phyloP scores from a whole-genome alignment of 2,329 filamentous ascomycete genomes.

The Sphaerulina vaccinii region DNA sequence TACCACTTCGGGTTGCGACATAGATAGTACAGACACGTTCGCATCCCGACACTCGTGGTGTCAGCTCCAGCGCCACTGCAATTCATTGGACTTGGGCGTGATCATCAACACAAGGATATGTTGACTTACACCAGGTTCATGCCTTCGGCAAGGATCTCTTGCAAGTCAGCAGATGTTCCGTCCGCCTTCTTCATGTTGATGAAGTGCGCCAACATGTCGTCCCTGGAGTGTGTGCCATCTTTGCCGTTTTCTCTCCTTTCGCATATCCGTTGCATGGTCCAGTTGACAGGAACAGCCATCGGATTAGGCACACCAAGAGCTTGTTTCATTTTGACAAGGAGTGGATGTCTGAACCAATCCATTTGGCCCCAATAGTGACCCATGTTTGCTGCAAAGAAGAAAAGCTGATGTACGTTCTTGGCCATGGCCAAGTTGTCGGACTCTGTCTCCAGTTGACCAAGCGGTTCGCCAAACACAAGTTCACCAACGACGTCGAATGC shows the following conservation, averaged over 20 bases:
- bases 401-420: constrained; percentile 7
- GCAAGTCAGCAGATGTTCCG: constrained; percentile 6
- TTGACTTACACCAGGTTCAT: constrained; percentile 14
- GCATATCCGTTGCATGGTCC: constrained; percentile 14
- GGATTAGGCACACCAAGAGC: constrained; percentile 8
- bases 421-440: constrained; percentile 14
- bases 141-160: constrained; percentile 18
- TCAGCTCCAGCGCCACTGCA: constrained; percentile 17
- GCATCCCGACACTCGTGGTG: constrained; percentile 17
- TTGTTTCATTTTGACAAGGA: neutral
- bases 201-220: constrained; percentile 25
- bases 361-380: constrained; percentile 19
- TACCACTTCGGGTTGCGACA: constrained; percentile 9
- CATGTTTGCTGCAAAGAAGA: constrained; percentile 15
- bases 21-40: constrained; percentile 12
- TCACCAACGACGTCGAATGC: constrained; percentile 73
- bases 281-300: constrained; percentile 13
- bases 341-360: constrained; percentile 11
- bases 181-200: constrained; percentile 10
- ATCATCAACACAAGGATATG: constrained; percentile 2
- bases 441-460: constrained; percentile 22
- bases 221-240: neutral
- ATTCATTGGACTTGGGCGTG: neutral
- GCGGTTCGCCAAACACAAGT: constrained; percentile 36
- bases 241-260: constrained; percentile 3